Base-by-base conservation (phyloP, 2,329 filamentous ascomycete species). In the Botrytis medusae region DNA sequence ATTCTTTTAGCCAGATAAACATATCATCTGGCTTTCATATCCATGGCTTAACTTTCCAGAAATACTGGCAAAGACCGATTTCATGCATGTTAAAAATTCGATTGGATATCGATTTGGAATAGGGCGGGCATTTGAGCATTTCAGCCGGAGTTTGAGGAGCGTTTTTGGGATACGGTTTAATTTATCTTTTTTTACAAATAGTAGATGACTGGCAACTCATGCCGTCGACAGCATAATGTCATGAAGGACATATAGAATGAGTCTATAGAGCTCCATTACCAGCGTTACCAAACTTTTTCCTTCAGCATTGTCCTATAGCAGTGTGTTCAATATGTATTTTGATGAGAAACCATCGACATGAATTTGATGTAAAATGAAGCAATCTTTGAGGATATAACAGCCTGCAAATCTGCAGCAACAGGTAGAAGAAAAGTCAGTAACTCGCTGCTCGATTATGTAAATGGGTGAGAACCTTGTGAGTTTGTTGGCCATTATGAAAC, bases 41-140 rank as follows among this genome's bases (percentile, higher is more conserved):
- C 8, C 22, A 32, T 18, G n/a, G 37, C 20, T 29, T 54, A 44
- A 44, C 37, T 60, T 69, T 34, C 20, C 29, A 61, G 29, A n/a
- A 32, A 44, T 22, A 37, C 51, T 46, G 67, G 54, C 10, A 69
- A 57, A 67, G 29, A 20, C 54, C 37, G 32, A 63, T 51, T 61
- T 40, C 4, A 63, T 73, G 32, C 42, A 72, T 32, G 62, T 67
- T 48, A 72, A 37, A 69, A 51, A 37, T 72, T 57, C 29, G 37
- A 67, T 63, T 67, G 60, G 69, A 72, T 67, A 72, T n/a, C 46
- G 29, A 65, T 32, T 57, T 65, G 60, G 60, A 37, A 65, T 37
- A 57, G n/a, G 60, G 69, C 14, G 46, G 69, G 14, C 14, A 54
- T 63, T 71, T 63, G 42, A 25, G 69, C 69, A 72, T 67, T 59